Percentiles rank a stretch among this genome's conserved stretches.
Conservation (phyloP, 148 eudicot species). For the Vaccinium corymbosum region DNA sequence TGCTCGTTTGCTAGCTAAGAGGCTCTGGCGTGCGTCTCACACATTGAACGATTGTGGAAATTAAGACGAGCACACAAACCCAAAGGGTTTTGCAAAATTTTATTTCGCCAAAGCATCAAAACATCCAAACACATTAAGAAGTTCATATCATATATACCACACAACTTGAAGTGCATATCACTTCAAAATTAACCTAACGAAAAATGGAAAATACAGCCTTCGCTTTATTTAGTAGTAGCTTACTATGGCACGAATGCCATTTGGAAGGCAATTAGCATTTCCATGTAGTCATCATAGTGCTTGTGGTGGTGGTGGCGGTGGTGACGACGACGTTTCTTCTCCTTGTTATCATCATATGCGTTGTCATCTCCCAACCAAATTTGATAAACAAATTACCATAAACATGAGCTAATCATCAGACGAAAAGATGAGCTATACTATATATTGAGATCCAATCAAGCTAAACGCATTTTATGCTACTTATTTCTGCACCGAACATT, state of each 20-base stretch:
- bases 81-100: background rate
- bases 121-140: background rate
- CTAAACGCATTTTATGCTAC: no score
- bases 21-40: no score
- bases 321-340: no score
- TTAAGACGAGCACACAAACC: background rate
- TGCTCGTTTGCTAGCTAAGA: no score
- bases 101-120: background rate
- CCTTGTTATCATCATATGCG: no score
- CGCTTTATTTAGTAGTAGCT: background rate
- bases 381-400: no score
- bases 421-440: no score
- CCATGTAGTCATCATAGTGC: background rate
- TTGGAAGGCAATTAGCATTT: background rate
- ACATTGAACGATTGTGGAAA: no score
- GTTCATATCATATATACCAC: background rate
- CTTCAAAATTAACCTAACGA: background rate
- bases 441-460: no score
- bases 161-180: background rate
- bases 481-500: no score
- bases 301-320: background rate
- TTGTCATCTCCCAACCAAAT: no score
- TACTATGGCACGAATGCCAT: background rate
- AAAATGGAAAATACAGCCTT: background rate
- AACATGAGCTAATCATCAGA: no score